Evolutionary conservation across 2,329 filamentous ascomycete species (phyloP).

Genomic region (Trichophyton simii): DNA sequence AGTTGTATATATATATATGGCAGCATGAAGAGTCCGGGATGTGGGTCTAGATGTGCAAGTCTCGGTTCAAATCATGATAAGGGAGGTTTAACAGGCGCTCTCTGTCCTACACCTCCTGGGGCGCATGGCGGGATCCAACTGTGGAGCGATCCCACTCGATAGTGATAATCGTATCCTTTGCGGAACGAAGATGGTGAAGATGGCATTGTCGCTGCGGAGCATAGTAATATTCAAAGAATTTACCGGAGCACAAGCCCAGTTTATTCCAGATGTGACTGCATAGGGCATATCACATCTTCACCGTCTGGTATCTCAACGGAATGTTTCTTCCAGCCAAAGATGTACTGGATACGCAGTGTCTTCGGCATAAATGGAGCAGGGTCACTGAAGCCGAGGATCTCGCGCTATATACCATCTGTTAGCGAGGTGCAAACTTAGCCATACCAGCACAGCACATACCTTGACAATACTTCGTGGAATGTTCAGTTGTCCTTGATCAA

Average conservation of each 20-base stretch:
- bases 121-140: not conserved
- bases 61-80: not conserved
- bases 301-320: slow-evolving; percentile 27
- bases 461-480: slow-evolving; percentile 26
- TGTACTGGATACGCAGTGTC: slow-evolving; percentile 30
- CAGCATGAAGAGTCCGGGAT: not conserved
- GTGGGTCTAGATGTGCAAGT: not conserved
- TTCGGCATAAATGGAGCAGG: slow-evolving; percentile 32
- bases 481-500: slow-evolving; percentile 30
- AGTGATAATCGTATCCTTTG: not conserved
- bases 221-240: not conserved
- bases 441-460: slow-evolving; percentile 16
- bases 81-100: not conserved
- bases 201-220: not conserved
- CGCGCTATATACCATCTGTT: slow-evolving; percentile 20
- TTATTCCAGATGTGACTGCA: slow-evolving; percentile 24
- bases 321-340: slow-evolving; percentile 29
- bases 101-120: not conserved
- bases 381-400: slow-evolving; percentile 34
- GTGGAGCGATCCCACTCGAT: not conserved
- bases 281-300: slow-evolving; percentile 28
- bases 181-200: not conserved
- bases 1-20: not conserved
- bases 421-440: not conserved
- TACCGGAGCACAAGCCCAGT: too few species aligned